phyloP scores from a whole-genome alignment of 2,329 filamentous ascomycete genomes.

The Aureobasidium zeae region DNA sequence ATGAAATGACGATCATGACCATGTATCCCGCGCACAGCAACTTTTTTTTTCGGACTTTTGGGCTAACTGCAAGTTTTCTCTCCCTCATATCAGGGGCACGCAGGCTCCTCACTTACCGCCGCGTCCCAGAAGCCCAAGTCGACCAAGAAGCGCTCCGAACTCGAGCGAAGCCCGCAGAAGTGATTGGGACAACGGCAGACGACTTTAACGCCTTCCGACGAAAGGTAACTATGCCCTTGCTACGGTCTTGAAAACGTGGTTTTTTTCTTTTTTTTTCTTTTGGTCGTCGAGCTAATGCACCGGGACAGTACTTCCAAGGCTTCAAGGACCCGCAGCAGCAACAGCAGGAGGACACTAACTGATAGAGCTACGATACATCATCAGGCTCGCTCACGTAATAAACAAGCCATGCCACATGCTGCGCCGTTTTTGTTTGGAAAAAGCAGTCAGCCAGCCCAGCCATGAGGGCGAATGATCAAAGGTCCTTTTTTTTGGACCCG shows the following conservation, averaged over 20 bases:
- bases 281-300: slow-evolving; percentile 10
- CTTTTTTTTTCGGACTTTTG: too few relatives aligned
- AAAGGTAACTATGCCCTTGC: slow-evolving; percentile 29
- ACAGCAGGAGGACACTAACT: neutral
- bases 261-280: too few relatives aligned
- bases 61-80: too few relatives aligned
- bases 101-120: slow-evolving; percentile 74
- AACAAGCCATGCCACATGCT: too few relatives aligned
- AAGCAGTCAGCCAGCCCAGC: too few relatives aligned
- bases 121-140: slow-evolving; percentile 52
- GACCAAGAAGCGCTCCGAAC: slow-evolving; percentile 25
- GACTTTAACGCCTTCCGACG: slow-evolving; percentile 60
- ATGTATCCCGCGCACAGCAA: neutral
- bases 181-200: slow-evolving; percentile 47
- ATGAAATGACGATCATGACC: neutral
- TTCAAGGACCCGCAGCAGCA: slow-evolving; percentile 22
- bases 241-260: neutral
- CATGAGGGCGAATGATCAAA: too few relatives aligned
- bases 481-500: too few relatives aligned
- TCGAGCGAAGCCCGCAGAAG: slow-evolving; percentile 26
- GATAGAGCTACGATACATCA: too few relatives aligned
- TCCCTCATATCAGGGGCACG: too few relatives aligned
- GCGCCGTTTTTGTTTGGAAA: neutral
- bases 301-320: slow-evolving; percentile 30
- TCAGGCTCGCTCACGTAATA: too few relatives aligned